These are phyloP conservation scores for Botrytis galanthina DNA, from an alignment of 2,329 filamentous ascomycete species.

Conservation along the genomic window DNA sequence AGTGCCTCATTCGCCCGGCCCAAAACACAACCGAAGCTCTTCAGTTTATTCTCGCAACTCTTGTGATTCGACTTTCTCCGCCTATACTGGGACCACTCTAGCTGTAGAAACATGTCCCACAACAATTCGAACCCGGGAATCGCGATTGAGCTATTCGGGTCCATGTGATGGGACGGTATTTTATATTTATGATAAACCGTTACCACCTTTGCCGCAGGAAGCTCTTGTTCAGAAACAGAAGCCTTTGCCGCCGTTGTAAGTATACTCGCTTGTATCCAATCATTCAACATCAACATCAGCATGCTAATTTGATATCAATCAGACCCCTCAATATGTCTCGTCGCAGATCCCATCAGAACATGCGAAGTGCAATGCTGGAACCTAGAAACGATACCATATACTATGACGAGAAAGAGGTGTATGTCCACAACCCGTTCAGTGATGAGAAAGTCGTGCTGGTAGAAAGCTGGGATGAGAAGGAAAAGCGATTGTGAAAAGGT, in stretches of 20 bases:
- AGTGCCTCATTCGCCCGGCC: not conserved
- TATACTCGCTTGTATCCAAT: not conserved
- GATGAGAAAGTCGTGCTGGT: slow-evolving; percentile 16
- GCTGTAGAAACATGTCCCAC: not conserved
- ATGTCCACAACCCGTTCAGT: slow-evolving; percentile 8
- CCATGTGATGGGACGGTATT: slow-evolving; percentile 16
- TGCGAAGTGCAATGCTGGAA: not conserved
- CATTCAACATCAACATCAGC: not conserved
- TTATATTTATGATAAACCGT: slow-evolving; percentile 19
- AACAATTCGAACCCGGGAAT: not conserved
- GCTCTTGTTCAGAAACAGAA: slow-evolving; percentile 7
- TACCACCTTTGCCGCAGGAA: slow-evolving; percentile 14
- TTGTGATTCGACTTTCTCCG: slow-evolving; percentile 7
- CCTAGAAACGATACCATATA: not conserved
- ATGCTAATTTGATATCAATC: not conserved
- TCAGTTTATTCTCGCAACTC: slow-evolving; percentile 16
- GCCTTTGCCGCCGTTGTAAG: slow-evolving; percentile 18
- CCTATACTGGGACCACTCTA: not conserved
- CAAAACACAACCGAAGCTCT: slow-evolving; percentile 8
- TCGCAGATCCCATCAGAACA: not conserved
- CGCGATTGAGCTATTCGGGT: not conserved
- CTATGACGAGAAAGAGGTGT: slow-evolving; percentile 17
- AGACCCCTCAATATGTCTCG: slow-evolving; percentile 7
- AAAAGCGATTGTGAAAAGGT: not conserved
- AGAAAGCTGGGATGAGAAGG: not conserved